Conservation (phyloP, 495 filamentous ascomycete species). For the Talaromyces thailandensis region DNA sequence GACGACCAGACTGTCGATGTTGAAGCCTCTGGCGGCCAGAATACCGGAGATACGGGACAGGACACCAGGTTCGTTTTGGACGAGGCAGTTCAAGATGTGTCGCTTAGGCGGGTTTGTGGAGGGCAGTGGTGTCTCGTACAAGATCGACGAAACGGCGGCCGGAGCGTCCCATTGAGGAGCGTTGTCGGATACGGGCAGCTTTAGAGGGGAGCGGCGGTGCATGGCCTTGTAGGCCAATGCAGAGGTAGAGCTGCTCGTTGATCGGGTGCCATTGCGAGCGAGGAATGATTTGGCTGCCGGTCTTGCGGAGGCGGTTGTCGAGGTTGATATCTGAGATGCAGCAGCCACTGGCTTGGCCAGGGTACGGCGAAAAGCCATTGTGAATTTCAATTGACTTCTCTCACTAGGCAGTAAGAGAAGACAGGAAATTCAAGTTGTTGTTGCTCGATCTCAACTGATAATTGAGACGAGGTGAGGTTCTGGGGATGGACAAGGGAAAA, state of each 20-base stretch:
- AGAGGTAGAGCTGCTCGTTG: conserved; percentile 62
- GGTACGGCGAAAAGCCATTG: conserved; percentile 43
- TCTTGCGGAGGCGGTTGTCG: conserved; percentile 23
- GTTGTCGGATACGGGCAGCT: conserved; percentile 65
- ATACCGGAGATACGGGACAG: conserved; percentile 94
- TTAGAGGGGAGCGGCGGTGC: conserved; percentile 74
- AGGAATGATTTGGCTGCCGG: conserved; percentile 27
- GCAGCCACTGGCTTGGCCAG: conserved; percentile 28
- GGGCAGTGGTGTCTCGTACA: conserved; percentile 92
- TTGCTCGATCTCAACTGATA: conserved; percentile 3
- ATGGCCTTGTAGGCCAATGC: conserved; percentile 96
- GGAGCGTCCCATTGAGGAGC: conserved; percentile 86
- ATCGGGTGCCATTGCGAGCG: conserved; percentile 8
- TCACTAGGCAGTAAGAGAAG: background rate
- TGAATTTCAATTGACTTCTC: background rate
- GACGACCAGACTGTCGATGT: conserved; percentile 96
- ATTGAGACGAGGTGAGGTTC: conserved; percentile 1
- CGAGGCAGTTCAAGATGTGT: conserved; percentile 94
- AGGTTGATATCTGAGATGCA: conserved; percentile 26
- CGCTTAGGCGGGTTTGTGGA: conserved; percentile 80
- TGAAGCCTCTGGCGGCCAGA: conserved; percentile 92
- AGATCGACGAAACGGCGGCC: conserved; percentile 91
- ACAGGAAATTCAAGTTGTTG: background rate
- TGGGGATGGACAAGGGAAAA: background rate
- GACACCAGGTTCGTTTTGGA: conserved; percentile 97